Base-by-base conservation (phyloP, 805 yeast genomes). In the Yamadazyma nakazawae region DNA sequence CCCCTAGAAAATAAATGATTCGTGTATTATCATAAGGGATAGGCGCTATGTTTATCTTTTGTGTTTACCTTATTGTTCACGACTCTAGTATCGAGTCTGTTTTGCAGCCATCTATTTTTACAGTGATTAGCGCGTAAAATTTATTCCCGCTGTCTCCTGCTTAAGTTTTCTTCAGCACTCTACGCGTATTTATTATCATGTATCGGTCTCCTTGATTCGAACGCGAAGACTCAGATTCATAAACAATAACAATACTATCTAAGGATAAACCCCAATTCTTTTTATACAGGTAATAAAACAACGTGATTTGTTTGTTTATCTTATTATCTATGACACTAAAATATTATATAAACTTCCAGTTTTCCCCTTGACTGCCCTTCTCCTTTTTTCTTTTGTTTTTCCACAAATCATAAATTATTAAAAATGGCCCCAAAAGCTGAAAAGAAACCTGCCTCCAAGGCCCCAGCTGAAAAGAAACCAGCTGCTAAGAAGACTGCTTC, bases 391-490 rank as follows among this genome's bases (percentile, higher is more conserved):
- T 18, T 26, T 36, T n/a, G 25, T n/a, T 37, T 37, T 37, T 16
- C 32, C 8, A 19, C 37, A 37, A 35, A 43, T 17, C 16, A 11
- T n/a, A 30, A n/a, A 16, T 32, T 13, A 30, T 32, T 21, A 40
- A 8, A 42, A 73, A 82, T 82, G 86, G 85, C 85, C 60, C 84
- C 85, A 71, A 72, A 75, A 64, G 84, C 63, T 64, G 82, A 78
- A 68, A 79, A 80, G 81, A 79, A 80, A 67, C 84, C 84, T 62
- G 98, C 97, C 72, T 91, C 97, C 65, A 91, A 91, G 78, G 96
- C 96, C 59, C 96, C 97, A 67, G 95, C 96, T 73, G 95, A 87
- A 75, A 88, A 89, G 84, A 89, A 88, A 78, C 88, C 88, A 67
- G 80, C 75, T 52, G 94, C 96, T 68, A 90, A 88, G 80, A 88